Base-by-base conservation (phyloP, 176 grass and related monocot species). In the Chloris gayana region DNA sequence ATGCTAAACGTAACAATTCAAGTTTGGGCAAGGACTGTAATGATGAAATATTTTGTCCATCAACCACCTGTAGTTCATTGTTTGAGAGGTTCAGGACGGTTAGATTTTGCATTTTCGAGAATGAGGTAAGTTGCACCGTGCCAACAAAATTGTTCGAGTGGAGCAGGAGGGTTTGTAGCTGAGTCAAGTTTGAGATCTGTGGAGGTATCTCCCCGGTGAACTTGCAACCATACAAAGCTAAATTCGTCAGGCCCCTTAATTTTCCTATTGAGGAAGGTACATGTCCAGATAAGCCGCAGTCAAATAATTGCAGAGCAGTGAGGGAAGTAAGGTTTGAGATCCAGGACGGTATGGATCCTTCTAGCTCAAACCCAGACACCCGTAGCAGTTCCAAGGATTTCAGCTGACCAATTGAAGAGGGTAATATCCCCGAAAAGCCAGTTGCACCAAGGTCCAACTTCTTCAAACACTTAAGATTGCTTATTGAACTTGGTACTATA, bases 141-240 rank as follows among this genome's bases (percentile, higher is more conserved):
- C 90, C 90, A 76, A 47, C 60, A 3, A 92, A 84, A 5, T 80
- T 80, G 78, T 92, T 92, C 67, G 79, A 80, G 70, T 83, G 26
- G 27, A 89, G 70, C 1, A 45, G 57, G 46, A 92, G 84, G 59
- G 80, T 30, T 53, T 75, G 85, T 32, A 92, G 46, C 29, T 50
- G 46, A 33, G 79, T 88, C 31, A 92, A 26, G 2, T 84, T 70
- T 67, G 75, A 81, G 9, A 92, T 37, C 30, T 75, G 21, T 39
- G 72, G 24, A 33, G 81, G 81, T 22, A 91, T 81, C 66, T 85
- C 21, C 14, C 88, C 88, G 4, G 44, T 75, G 49, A 74, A 57
- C 0, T 22, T 22, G 12, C 50, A 74, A 12, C 13, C 5, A 14
- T 50, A 24, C 30, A 73, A 6, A 0, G 11, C 67, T 60, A 90